A percentile compares a stretch with the other conserved stretches of the same genome.
Conservation (phyloP, 2,329 filamentous ascomycete species). For the Simplicillium sp. region DNA sequence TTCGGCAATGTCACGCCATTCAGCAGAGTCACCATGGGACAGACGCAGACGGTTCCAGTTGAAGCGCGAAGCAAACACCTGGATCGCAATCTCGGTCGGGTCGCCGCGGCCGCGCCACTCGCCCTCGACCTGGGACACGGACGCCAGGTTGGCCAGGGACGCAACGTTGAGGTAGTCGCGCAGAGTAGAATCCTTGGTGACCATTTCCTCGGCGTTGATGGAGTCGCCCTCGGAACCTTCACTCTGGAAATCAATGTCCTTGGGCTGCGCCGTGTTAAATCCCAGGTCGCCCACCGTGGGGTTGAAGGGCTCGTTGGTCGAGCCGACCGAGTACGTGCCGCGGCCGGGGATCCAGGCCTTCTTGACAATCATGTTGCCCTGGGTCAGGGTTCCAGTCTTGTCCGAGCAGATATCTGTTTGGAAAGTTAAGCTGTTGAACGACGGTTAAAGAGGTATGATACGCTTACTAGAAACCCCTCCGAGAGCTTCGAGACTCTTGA, state of each 20-base stretch:
- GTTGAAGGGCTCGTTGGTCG: conserved; percentile 46
- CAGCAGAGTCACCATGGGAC: conserved; percentile 35
- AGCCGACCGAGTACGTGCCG: conserved; percentile 35
- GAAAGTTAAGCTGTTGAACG: conserved; percentile 12
- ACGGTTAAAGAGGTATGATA: conserved; percentile 3
- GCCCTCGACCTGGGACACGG: conserved; percentile 42
- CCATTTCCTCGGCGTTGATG: conserved; percentile 17
- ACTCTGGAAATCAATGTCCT: conserved; percentile 20
- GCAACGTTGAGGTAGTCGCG: conserved; percentile 52
- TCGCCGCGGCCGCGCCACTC: conserved; percentile 57
- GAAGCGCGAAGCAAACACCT: conserved; percentile 64
- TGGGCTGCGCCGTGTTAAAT: conserved; percentile 24
- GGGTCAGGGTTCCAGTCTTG: conserved; percentile 46
- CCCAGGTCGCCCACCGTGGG: conserved; percentile 40
- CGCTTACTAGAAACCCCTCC: conserved; percentile 39
- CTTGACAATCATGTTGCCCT: conserved; percentile 43
- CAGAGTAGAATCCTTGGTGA: conserved; percentile 37
- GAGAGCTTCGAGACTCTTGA: conserved; percentile 41
- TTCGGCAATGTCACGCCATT: conserved; percentile 53
- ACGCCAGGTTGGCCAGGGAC: conserved; percentile 56
- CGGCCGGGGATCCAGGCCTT: conserved; percentile 41
- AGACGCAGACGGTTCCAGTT: conserved; percentile 48
- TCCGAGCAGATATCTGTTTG: conserved; percentile 42
- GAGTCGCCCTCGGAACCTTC: conserved; percentile 16
- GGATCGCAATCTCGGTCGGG: conserved; percentile 61